Evolutionary conservation across 176 grass and related monocot genomes (phyloP), one percentile per base, ranked within the genome.

Genomic region (Cenchrus purpureus): DNA sequence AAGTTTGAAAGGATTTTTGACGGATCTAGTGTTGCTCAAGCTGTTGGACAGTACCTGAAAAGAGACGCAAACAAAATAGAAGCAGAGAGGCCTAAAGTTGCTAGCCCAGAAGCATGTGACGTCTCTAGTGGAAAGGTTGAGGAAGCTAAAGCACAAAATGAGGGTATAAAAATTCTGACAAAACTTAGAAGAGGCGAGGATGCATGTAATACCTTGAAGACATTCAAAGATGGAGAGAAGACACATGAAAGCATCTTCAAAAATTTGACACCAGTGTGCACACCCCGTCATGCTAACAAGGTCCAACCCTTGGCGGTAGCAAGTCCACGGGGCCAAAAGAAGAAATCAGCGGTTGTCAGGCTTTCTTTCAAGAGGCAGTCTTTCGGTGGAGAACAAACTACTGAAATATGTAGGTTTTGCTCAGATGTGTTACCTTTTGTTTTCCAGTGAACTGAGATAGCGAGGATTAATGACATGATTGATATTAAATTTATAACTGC

Each of bases 331-430:
- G 78, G 82, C 53, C 93, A 96, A 69, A 99, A 89, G 84, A 92
- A 88, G 87, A 99, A 94, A 37, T 92, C 91, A 19, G 90, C 86
- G 37, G 90, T 99, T 78, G 94, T 99, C 46, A 88, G 81, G 85
- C 90, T 99, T 48, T 99, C 97, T 77, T 91, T 96, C 76, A 99
- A 95, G 56, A 90, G 90, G 58, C 92, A 88, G 91, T 99, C 97
- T 56, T 94, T 95, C 84, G 97, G 94, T 83, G 97, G 93, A 53
- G 93, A 98, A 16, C 92, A 98, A 85, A 94, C 86, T 65, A 92
- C 97, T 76, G 97, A 96, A 91, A 91, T 94, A 87, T 94, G 97
- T 99, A 78, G 79, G 89, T 86, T 71, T 69, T 46, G 0, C 74
- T 79, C 13, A 48, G 42, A 67, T 62, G 16, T 37, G 31, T 53